Conservation (phyloP, 164 flowering plant species). For the Echeveria elegans region DNA sequence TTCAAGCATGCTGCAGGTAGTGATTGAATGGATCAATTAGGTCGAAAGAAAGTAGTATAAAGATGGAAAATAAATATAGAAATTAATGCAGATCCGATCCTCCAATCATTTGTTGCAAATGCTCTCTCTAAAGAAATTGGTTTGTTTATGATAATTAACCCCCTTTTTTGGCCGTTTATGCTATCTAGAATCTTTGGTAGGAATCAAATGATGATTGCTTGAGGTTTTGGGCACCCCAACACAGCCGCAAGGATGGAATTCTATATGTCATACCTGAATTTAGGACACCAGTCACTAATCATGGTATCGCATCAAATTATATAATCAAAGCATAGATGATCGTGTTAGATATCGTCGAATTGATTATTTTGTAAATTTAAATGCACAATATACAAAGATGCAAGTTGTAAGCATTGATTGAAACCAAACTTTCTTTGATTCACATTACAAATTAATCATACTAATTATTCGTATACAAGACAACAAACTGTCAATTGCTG, state of each 20-base stretch:
- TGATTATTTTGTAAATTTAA: too few species aligned
- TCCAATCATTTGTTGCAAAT: neutral
- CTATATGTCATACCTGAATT: neutral
- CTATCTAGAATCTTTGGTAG: neutral
- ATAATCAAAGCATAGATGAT: too few species aligned
- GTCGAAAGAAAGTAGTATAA: neutral
- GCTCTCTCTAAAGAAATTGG: neutral
- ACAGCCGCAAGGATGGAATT: constrained; percentile 1
- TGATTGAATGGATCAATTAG: neutral
- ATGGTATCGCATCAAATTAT: too few species aligned
- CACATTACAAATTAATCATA: too few species aligned
- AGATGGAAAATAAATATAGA: neutral
- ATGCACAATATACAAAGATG: too few species aligned
- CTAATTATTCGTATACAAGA: too few species aligned
- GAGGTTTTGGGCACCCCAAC: neutral
- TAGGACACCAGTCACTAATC: too few species aligned
- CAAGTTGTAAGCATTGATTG: too few species aligned
- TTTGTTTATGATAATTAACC: neutral
- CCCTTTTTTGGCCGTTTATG: neutral
- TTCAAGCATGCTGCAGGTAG: neutral
- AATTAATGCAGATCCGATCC: neutral
- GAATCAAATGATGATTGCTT: constrained; percentile 6
- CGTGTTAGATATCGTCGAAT: too few species aligned
- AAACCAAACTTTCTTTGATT: too few species aligned
- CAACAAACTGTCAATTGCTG: too few species aligned